These are phyloP conservation scores for Acephala macrosclerotiorum DNA, from an alignment of 2,329 filamentous ascomycete species.

Conservation along the genomic window DNA sequence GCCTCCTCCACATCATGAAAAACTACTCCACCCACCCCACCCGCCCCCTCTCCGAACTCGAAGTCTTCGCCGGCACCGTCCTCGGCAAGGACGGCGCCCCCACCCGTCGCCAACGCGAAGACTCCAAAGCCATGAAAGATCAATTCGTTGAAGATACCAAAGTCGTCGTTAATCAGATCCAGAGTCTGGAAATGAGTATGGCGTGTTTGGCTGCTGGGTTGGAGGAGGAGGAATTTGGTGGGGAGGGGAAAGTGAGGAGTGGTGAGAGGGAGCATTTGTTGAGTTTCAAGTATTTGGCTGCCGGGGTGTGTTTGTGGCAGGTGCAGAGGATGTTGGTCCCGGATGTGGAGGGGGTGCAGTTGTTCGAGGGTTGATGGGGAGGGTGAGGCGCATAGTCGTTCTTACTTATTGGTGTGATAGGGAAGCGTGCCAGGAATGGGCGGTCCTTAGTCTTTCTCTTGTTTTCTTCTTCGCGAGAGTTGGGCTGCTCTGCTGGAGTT, in stretches of 20 bases:
- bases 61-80: conserved; percentile 65
- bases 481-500: no score
- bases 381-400: not conserved
- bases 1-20: conserved; percentile 56
- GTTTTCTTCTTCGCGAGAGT: no score
- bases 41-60: conserved; percentile 55
- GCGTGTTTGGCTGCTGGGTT: conserved; percentile 56
- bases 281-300: conserved; percentile 62
- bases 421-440: no score
- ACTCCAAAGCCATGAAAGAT: conserved; percentile 51
- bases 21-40: conserved; percentile 50
- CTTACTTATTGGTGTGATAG: not conserved
- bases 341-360: not conserved
- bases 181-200: conserved; percentile 52
- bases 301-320: conserved; percentile 57
- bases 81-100: conserved; percentile 55
- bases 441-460: no score
- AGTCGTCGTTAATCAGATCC: conserved; percentile 48
- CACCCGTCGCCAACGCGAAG: conserved; percentile 49
- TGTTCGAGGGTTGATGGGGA: not conserved
- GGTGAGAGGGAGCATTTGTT: conserved; percentile 47
- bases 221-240: conserved; percentile 36
- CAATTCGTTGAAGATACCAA: conserved; percentile 50
- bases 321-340: conserved; percentile 45
- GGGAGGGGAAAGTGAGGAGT: conserved; percentile 31